A percentile compares a stretch with the other conserved stretches of the same genome.
These are phyloP conservation scores for Talaromyces liani DNA, from an alignment of 495 filamentous ascomycete species.

Conservation along the genomic window DNA sequence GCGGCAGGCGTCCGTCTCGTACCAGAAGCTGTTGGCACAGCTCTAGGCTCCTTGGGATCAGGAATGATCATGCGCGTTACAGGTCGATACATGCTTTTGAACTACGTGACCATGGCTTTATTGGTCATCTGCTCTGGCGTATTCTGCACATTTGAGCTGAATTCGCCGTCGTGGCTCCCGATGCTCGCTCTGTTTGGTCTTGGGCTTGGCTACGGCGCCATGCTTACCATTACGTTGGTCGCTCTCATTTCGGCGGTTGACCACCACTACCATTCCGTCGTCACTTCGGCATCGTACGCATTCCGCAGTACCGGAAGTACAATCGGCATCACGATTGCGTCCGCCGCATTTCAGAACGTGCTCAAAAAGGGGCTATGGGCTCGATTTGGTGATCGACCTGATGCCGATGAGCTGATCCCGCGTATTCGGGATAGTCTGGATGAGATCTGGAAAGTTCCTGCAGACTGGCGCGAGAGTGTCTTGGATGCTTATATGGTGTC, in stretches of 20 bases:
- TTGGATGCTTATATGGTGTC: conserved; percentile 69
- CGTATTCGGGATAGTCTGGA: conserved; percentile 67
- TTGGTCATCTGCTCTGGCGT: conserved; percentile 42
- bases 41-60: conserved; percentile 58
- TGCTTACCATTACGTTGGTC: conserved; percentile 72
- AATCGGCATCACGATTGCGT: conserved; percentile 73
- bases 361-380: conserved; percentile 52
- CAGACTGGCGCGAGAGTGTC: conserved; percentile 63
- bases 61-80: conserved; percentile 66
- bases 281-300: conserved; percentile 76
- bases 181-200: conserved; percentile 61
- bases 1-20: conserved; percentile 65
- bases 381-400: conserved; percentile 56
- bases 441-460: conserved; percentile 61
- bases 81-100: conserved; percentile 61
- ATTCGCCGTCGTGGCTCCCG: conserved; percentile 53
- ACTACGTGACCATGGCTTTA: conserved; percentile 42
- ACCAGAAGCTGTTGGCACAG: conserved; percentile 57
- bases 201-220: conserved; percentile 67
- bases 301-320: conserved; percentile 78
- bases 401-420: conserved; percentile 60
- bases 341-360: conserved; percentile 72
- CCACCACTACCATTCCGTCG: conserved; percentile 75
- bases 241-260: conserved; percentile 75
- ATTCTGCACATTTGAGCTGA: conserved; percentile 47